These are phyloP conservation scores for Nicotiana paniculata DNA, from an alignment of 257 asterid species.

Conservation along the genomic window DNA sequence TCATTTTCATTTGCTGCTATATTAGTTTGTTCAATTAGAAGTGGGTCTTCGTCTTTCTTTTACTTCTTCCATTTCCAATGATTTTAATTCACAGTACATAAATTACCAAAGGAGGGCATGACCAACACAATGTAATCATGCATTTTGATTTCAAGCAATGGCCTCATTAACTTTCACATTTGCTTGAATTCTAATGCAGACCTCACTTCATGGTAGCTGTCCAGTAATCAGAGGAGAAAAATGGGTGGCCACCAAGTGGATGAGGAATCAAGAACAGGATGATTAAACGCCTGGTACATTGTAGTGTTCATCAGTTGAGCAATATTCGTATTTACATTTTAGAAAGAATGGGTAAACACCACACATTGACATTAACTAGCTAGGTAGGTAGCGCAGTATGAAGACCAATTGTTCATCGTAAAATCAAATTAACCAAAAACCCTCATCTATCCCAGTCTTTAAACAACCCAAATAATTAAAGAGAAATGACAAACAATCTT, in stretches of 20 bases:
- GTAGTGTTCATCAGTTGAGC: background rate
- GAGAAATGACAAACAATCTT: too few relatives aligned
- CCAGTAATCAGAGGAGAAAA: conserved; percentile 82
- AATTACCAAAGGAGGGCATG: background rate
- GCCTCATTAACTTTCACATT: conserved; percentile 2
- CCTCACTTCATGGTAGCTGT: conserved; percentile 92
- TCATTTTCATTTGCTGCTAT: background rate
- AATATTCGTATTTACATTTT: too few relatives aligned
- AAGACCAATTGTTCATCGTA: too few relatives aligned
- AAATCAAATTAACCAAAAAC: too few relatives aligned
- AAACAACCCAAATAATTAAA: too few relatives aligned
- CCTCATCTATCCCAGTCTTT: too few relatives aligned
- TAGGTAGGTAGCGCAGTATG: too few relatives aligned
- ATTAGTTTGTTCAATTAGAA: background rate
- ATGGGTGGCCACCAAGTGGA: conserved; percentile 99
- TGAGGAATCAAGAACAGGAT: conserved; percentile 55
- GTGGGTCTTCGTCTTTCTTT: background rate
- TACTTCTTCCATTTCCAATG: background rate
- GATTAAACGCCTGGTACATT: conserved; percentile 5
- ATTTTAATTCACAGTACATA: background rate
- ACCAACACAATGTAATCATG: background rate
- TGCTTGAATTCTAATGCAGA: conserved; percentile 31
- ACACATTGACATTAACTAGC: too few relatives aligned
- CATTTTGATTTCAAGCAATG: background rate
- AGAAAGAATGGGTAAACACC: too few relatives aligned